Evolutionary conservation across 1,284 basidiomycete species (phyloP).

Genomic region (Ustilago curta): DNA sequence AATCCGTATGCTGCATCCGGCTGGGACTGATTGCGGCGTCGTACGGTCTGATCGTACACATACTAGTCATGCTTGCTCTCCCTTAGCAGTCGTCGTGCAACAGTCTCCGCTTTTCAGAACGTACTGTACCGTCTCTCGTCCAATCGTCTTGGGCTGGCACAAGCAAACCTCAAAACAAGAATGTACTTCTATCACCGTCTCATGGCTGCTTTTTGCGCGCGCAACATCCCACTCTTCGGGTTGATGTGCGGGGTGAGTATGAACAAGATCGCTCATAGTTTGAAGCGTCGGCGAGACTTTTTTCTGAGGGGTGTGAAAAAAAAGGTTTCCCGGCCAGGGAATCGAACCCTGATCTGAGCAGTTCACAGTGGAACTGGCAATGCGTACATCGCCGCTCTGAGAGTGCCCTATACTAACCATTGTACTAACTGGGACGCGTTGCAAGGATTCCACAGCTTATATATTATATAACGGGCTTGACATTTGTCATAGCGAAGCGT

Average conservation of each 20-base stretch:
- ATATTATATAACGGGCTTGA: too few relatives aligned
- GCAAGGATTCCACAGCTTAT: too few relatives aligned
- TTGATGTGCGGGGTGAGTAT: too few relatives aligned
- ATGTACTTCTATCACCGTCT: constrained; percentile 8
- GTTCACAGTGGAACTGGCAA: background rate
- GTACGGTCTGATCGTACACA: background rate
- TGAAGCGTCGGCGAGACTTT: too few relatives aligned
- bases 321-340: constrained; percentile 51
- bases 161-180: background rate
- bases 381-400: background rate
- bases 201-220: background rate
- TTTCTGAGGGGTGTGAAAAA: too few relatives aligned
- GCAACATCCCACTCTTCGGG: too few relatives aligned
- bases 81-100: too few relatives aligned
- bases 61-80: background rate
- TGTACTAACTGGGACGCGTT: constrained; percentile 36
- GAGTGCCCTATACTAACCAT: constrained; percentile 32
- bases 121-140: too few relatives aligned
- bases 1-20: constrained; percentile 33
- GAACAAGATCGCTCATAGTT: background rate
- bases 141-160: background rate
- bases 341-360: constrained; percentile 58
- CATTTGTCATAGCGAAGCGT: too few relatives aligned
- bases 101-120: too few relatives aligned
- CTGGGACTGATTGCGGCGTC: constrained; percentile 25